Evolutionary conservation across 1,139 yeast genomes (phyloP).

Genomic region (Saccharomyces hybrid): DNA sequence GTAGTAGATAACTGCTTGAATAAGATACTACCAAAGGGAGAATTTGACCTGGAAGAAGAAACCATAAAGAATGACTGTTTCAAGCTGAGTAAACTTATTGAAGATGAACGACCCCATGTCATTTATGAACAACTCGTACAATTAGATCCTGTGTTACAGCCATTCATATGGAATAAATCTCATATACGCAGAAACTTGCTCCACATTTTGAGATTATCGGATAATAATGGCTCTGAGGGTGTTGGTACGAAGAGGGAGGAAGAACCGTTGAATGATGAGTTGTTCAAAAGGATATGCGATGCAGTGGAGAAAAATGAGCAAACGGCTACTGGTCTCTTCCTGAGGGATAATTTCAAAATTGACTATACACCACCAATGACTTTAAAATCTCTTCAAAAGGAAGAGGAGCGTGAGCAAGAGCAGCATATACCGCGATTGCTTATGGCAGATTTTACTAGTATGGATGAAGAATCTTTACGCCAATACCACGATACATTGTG

Average conservation of each 20-base stretch:
- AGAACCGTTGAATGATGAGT: conserved; percentile 16
- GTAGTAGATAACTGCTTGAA: conserved; percentile 3
- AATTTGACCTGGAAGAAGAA: background rate
- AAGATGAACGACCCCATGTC: conserved; percentile 25
- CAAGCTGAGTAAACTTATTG: conserved; percentile 15
- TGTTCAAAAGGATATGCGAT: conserved; percentile 13
- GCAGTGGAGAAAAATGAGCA: conserved; percentile 6
- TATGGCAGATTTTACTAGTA: conserved; percentile 2
- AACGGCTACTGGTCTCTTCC: conserved; percentile 7
- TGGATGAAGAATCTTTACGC: conserved; percentile 8
- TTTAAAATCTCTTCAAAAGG: conserved; percentile 13
- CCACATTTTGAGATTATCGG: conserved; percentile 22
- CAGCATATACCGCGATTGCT: conserved; percentile 16
- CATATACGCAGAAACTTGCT: conserved; percentile 19
- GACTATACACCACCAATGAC: conserved; percentile 16
- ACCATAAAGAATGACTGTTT: background rate
- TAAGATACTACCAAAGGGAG: conserved; percentile 3
- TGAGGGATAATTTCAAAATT: conserved; percentile 17
- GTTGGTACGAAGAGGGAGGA: conserved; percentile 5
- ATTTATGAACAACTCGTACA: conserved; percentile 28
- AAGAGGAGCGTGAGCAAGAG: conserved; percentile 13
- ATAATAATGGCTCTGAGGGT: conserved; percentile 6
- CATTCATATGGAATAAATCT: conserved; percentile 27
- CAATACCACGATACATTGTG: conserved; percentile 25
- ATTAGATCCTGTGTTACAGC: conserved; percentile 16